Base-by-base conservation (phyloP, 2,329 filamentous ascomycete species). In the Ophiobolus disseminans region DNA sequence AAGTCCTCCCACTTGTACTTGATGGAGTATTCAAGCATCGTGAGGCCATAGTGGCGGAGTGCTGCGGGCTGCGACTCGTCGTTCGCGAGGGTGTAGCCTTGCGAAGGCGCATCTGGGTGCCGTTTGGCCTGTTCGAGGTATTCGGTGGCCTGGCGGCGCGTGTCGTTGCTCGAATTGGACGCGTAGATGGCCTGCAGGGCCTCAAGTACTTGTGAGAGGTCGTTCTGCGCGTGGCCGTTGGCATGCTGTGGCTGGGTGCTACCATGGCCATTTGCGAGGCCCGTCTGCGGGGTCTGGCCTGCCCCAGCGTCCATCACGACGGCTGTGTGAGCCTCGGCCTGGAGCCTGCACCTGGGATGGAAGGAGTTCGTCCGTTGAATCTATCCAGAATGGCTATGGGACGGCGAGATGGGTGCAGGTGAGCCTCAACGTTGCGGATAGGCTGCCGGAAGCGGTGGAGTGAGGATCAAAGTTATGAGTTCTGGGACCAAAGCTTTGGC, bases 31-130 rank as follows among this genome's bases (percentile, higher is more conserved):
- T 97, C 93, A 58, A 99, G 84, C 47, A 99, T 82, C 21, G 92
- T 95, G 23, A 99, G 82, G 48, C 92, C 94, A 73, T 95, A 99
- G 76, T 97, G 92, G 62, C 94, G 88, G 47, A 97, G 89, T 45
- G 94, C 83, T 31, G 90, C 85, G 44, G 89, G 83, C 69, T 95
- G 90, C 28, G 82, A 78, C 65, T 80, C 82, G 73, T 94, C 87
- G 58, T 84, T 85, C 35, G 92, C 92, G 50, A 99, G 83, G 19
- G 83, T 82, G 75, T 90, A 96, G 59, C 94, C 94, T 76, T 94
- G 87, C 39, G 88, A 85, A 2, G 91, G 90, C 4, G 93, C 92
- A 64, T 92, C 86, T 48, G 84, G 80, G 62, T 88, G 84, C 37
- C 84, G 81, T 76, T 97, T 97, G 65, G 96, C 83, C 17, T 87